Base-by-base conservation (phyloP, 2,329 filamentous ascomycete genomes). In the Didymella lethalis region DNA sequence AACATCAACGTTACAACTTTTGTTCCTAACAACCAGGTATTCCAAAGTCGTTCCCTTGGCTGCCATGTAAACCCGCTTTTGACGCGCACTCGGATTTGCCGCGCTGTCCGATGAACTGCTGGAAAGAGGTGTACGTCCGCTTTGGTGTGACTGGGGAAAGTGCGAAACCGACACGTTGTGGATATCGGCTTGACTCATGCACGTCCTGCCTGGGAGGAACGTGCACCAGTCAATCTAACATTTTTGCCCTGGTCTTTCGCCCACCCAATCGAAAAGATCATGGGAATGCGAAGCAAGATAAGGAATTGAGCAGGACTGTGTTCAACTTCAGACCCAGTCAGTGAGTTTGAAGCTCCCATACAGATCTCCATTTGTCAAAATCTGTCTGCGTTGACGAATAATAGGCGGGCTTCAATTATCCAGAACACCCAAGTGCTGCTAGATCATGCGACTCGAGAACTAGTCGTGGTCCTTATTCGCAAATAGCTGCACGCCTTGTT, bases 181-280 rank as follows among this genome's bases (percentile, higher is more conserved):
- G 55, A 31, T 45, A 45, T 49, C 28, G 23, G 38, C 44, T 34
- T 40, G 55, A 54, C 45, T 53, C 45, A 40, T 49, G 49, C 49
- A 49, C 49, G 25, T 32, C 32, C 31, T 43, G 40, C 10, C 18
- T 3, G 14, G 38, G 29, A 16, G 20, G 31, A 25, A 53, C 55
- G 29, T 49, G 45, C 38, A 45, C 36, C 12, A 18, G 18, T 5
- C 16, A 45, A 29, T 28, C 44, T 48, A 16, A 49, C 31, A 53
- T 49, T 49, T 58, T 49, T 26, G 45, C 49, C 26, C 40, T 40
- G 1, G 25, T 31, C 40, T 54, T 14, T 38, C 14, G 45, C 38
- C 50, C 38, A 32, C 18, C n/a, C 38, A n/a, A 20, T 10, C 18
- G 8, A 40, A 18, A 40, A 40, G 36, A 11, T 20, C 16, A 18